Conservation (phyloP, 2,329 filamentous ascomycete species). For the Stagonosporopsis cucurbitacearum region DNA sequence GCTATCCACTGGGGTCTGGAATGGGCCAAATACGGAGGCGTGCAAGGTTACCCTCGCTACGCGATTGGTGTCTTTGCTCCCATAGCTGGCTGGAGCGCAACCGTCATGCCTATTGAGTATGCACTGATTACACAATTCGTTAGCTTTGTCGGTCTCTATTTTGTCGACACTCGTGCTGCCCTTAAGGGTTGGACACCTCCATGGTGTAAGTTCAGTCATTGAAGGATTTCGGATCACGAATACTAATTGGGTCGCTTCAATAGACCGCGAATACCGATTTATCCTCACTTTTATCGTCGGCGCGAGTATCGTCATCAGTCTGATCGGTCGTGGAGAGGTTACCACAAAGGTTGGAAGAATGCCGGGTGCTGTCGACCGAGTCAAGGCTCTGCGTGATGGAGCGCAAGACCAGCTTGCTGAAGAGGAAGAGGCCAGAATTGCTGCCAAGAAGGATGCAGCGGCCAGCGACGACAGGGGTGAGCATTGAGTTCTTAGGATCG, state of each 20-base stretch:
- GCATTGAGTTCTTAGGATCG: constrained; percentile 14
- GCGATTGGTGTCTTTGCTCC: constrained; percentile 81
- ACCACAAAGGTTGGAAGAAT: constrained; percentile 60
- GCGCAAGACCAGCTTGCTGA: constrained; percentile 39
- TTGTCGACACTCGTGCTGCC: constrained; percentile 77
- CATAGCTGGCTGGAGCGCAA: constrained; percentile 85
- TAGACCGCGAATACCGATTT: constrained; percentile 80
- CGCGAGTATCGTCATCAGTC: constrained; percentile 76
- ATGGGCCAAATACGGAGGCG: constrained; percentile 71
- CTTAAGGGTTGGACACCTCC: constrained; percentile 76
- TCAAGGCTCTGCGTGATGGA: constrained; percentile 56
- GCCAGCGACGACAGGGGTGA: constrained; percentile 25
- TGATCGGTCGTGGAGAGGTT: constrained; percentile 84
- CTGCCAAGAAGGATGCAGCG: constrained; percentile 35
- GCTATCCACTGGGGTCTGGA: constrained; percentile 95
- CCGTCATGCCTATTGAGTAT: constrained; percentile 82
- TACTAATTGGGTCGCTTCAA: constrained; percentile 51
- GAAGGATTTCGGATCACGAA: not conserved
- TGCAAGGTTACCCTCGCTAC: constrained; percentile 79
- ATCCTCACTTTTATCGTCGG: constrained; percentile 91
- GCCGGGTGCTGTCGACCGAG: constrained; percentile 53
- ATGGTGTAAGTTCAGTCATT: constrained; percentile 69
- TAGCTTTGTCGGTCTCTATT: constrained; percentile 85
- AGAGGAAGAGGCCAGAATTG: constrained; percentile 38
- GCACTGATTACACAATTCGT: constrained; percentile 86